Base-by-base conservation (phyloP, 805 yeast species). In the Lipomyces mesembrius region DNA sequence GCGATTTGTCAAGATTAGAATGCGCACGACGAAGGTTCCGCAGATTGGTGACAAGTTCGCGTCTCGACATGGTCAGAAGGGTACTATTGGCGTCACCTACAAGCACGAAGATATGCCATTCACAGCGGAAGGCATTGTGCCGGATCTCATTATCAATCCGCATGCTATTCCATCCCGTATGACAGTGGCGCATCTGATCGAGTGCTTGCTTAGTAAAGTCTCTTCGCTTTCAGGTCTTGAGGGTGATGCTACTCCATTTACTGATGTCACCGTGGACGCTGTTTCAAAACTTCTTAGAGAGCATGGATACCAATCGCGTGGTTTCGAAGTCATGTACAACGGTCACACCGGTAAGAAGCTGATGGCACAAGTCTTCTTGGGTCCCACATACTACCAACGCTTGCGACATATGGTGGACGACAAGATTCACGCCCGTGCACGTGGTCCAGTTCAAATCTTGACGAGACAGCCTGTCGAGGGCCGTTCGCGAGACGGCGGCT, bases 161-260 rank as follows among this genome's bases (percentile, higher is more conserved):
- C 99, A 95, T 81, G 99, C 98, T 77, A 95, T 95, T 85, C 99
- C 99, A 74, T 95, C 99, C 66, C 98, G 99, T 86, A 95, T 95
- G 99, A 95, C 99, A 53, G 99, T 95, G 68, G 99, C 99, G 60
- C 98, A 95, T 84, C 89, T 95, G 83, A 94, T 95, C 80, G 99
- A 95, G 83, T 95, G 99, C 89, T 83, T 95, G 79, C 83, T 95
- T 74, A 90, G 97, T 60, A 95, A 95, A 81, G 98, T 95, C 55
- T 93, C 98, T 3, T 88, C 98, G 1, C 83, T 95, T 74, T 88
- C 96, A 59, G 99, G 98, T 76, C 85, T 91, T 75, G 99, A 95
- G 80, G 99, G 99, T 84, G 99, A 95, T 80, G 99, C 99, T 6
- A 92, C 98, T 6, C 99, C 99, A 59, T 95, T 95, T 78, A 95